Conservation (phyloP, 163 green algal species). For the Dunaliella salina region DNA sequence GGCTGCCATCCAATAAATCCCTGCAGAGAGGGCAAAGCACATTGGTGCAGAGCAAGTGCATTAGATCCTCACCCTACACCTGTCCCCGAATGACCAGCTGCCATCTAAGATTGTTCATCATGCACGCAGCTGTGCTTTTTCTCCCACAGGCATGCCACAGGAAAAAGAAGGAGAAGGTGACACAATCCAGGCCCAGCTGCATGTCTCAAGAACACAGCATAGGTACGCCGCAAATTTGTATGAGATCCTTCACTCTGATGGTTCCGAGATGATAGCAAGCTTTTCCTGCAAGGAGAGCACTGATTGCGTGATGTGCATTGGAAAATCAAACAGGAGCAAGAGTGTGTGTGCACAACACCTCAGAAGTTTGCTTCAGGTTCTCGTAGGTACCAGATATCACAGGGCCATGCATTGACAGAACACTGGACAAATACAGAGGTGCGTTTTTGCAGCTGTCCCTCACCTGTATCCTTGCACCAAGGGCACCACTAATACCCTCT, state of each 20-base stretch:
- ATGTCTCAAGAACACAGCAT: too few relatives aligned
- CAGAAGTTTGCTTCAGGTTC: background rate
- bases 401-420: background rate
- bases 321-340: background rate
- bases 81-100: too few relatives aligned
- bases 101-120: too few relatives aligned
- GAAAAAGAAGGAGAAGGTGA: too few relatives aligned
- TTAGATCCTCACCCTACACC: too few relatives aligned
- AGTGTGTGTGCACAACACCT: background rate
- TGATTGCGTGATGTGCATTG: background rate
- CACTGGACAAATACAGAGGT: too few relatives aligned
- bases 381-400: too few relatives aligned
- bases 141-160: too few relatives aligned
- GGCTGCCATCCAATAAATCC: slow-evolving; percentile 41
- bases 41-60: background rate
- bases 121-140: too few relatives aligned
- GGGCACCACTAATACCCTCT: slow-evolving; percentile 41
- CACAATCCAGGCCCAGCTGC: too few relatives aligned
- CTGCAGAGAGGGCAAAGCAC: background rate
- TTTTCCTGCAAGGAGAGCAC: background rate
- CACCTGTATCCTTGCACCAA: slow-evolving; percentile 65
- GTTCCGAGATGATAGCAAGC: background rate
- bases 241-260: background rate
- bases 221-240: too few relatives aligned
- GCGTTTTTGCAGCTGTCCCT: too few relatives aligned